These are phyloP conservation scores for Chytriomyces confervae DNA, from an alignment of 192 early-diverging fungal genomes.

Conservation along the genomic window DNA sequence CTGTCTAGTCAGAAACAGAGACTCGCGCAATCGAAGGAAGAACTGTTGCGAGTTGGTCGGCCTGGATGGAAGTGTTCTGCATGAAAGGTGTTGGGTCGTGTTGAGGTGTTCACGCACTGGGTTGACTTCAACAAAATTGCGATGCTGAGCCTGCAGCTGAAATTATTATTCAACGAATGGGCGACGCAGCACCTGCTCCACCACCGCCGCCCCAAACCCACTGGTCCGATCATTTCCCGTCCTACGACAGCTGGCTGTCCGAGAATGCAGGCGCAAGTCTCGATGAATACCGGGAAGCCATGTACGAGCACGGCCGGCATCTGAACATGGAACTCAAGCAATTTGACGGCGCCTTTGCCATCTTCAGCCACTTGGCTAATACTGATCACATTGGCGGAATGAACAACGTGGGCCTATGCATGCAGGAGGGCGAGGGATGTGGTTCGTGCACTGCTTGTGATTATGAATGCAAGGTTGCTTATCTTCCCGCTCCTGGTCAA, in stretches of 20 bases:
- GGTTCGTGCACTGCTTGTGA: background rate
- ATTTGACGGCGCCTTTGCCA: background rate
- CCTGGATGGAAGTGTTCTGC: too few relatives aligned
- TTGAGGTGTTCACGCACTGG: too few relatives aligned
- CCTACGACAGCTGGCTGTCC: background rate
- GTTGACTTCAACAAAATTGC: too few relatives aligned
- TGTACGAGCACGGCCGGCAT: background rate
- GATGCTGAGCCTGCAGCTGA: too few relatives aligned
- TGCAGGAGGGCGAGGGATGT: background rate
- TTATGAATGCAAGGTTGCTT: too few relatives aligned
- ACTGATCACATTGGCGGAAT: background rate
- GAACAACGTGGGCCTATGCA: background rate
- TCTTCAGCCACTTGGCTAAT: background rate
- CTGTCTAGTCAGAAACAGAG: too few relatives aligned
- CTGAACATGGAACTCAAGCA: background rate
- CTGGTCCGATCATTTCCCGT: background rate
- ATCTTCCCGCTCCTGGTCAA: too few relatives aligned
- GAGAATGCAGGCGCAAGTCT: background rate
- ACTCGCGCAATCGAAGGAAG: too few relatives aligned
- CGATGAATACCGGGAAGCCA: background rate
- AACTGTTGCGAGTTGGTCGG: too few relatives aligned
- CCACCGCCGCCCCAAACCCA: background rate
- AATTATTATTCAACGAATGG: too few relatives aligned
- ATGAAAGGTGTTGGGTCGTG: too few relatives aligned
- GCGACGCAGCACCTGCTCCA: too few relatives aligned